Evolutionary conservation across 805 yeast genomes (phyloP), one percentile per base, ranked within the genome.

Genomic region (Candida koratica): DNA sequence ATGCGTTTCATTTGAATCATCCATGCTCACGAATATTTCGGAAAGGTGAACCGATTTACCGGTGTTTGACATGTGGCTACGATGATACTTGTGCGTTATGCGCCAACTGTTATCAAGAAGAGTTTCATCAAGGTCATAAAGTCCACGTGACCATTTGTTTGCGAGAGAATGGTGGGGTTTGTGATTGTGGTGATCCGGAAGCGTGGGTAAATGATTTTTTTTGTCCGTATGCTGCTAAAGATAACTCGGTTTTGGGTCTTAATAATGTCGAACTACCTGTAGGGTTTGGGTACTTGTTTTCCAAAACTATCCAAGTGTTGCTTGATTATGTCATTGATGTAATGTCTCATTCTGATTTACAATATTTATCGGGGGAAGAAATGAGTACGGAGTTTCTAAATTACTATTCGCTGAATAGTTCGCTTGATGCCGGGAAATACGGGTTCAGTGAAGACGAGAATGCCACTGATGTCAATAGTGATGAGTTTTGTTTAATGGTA

Each of bases 121-220:
- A 75, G 4, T 69, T 73, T 37, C 97, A 89, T 57, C 52, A 53
- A 23, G 90, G 78, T 29, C 97, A 89, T 55, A 73, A 77, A 31
- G 79, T 84, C 6, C 75, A 79, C 38, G 73, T 78, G 12, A 67
- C 76, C 25, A 76, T 84, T 5, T 74, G 81, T 39, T 75, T 75
- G 28, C 66, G 84, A 35, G 83, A 77, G 42, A 82, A 75, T 39
- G 85, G 89, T 25, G 93, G 93, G 0, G 83, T 81, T 13, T 84
- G 94, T 55, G 96, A 86, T 51, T 86, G 96, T 56, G 95, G 96
- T 4, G 95, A 87, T 50, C 75, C 79, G 0, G 95, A 84, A 51
- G 94, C 94, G 0, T 87, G 94, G 88, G 71, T 65, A 4, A 56
- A 56, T 11, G 58, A 67, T 1, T 61, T 77, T 28, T 50, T 61